phyloP scores from a whole-genome alignment of 2,329 filamentous ascomycete genomes.

The Penicillium decumbens region DNA sequence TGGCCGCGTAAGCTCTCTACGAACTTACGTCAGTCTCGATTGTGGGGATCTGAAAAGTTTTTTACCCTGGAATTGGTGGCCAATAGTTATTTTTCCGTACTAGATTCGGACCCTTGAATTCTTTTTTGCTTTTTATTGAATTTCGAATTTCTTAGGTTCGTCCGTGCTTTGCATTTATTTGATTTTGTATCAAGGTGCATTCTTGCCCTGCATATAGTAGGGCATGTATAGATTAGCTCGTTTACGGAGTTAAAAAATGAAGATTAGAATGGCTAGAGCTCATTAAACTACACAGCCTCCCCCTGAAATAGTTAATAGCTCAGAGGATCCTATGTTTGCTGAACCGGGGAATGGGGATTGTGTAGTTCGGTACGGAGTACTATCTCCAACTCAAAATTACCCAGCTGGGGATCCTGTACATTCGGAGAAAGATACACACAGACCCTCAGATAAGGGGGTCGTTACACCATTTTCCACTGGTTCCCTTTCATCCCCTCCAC shows the following conservation, averaged over 20 bases:
- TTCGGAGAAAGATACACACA: slow-evolving; percentile 6
- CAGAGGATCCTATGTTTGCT: not conserved
- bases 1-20: slow-evolving; percentile 24
- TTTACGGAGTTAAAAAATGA: too few relatives aligned
- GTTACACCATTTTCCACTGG: slow-evolving; percentile 1
- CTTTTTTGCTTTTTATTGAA: not conserved
- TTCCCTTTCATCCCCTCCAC: slow-evolving; percentile 1
- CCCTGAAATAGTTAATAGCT: slow-evolving; percentile 17
- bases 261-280: not conserved
- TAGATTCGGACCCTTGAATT: slow-evolving; percentile 3
- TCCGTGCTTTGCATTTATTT: not conserved
- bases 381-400: not conserved
- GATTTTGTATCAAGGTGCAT: not conserved
- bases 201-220: slow-evolving; percentile 6
- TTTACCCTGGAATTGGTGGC: not conserved
- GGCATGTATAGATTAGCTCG: not conserved
- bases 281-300: slow-evolving; percentile 23
- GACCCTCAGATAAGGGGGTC: slow-evolving; percentile 18
- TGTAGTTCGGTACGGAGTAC: not conserved
- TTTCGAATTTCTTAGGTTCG: not conserved
- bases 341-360: slow-evolving; percentile 1
- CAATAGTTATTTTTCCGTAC: not conserved
- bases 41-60: slow-evolving; percentile 19
- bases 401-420: too few relatives aligned
- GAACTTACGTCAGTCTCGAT: slow-evolving; percentile 9